Base-by-base conservation (phyloP, 352 stramenopile genomes). In the Phytophthora meadii region DNA sequence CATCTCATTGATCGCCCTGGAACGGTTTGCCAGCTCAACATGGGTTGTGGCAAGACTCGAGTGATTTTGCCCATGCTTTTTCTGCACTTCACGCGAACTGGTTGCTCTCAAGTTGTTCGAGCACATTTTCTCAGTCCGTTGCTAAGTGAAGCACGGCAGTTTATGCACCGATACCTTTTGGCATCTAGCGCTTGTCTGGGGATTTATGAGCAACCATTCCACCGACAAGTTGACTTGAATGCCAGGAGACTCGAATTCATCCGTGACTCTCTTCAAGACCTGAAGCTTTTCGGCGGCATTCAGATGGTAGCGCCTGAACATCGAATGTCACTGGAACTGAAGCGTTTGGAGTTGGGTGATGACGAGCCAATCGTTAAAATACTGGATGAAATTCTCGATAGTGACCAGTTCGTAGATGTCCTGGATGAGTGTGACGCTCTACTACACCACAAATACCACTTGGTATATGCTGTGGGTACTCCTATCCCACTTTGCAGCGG, bases 31-130 rank as follows among this genome's bases (percentile, higher is more conserved):
- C 87, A 97, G 55, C 74, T 97, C 5, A 96, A 96, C 57, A 96
- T 96, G 88, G 90, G 89, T 0, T 68, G 85, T 24, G 90, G 90
- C n/a, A 96, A 96, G 72, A 96, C 87, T n/a, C 64, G 79, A 4
- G 90, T 97, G 28, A 95, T 97, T 53, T 49, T 97, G 9, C 90
- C 90, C 0, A 96, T 97, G 88, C 67, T 97, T 1, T 88, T 96
- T 14, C 72, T 97, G 5, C 71, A 94, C 61, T 95, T 70, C 15
- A 70, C 71, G 4, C 68, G 36, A 32, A 68, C 34, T 19, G 40
- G 6, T 4, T 61, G 51, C 8, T 19, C 55, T 0, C 65, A 51
- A 24, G 56, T 92, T 10, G 71, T 88, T 6, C 83, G 86, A 2
- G 68, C 83, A 0, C 80, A 93, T 44, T 92, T 95, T 40, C 54